Percentiles rank a stretch among this genome's conserved stretches.
phyloP scores from a whole-genome alignment of 2,329 filamentous ascomycete genomes.

The Gyromitra esculenta region DNA sequence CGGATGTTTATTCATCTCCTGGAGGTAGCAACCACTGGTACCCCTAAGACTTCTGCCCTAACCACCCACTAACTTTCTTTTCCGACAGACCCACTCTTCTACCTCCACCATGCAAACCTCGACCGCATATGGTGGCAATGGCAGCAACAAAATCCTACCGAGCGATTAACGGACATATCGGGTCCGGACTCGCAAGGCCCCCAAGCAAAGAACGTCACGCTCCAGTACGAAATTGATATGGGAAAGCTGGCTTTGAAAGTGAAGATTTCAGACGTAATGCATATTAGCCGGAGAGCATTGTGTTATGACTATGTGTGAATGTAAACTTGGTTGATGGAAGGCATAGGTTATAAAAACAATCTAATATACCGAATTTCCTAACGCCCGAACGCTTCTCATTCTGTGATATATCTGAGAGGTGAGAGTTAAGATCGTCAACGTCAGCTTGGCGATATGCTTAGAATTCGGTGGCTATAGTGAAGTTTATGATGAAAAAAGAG shows the following conservation, averaged over 20 bases:
- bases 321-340: not conserved
- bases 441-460: no score
- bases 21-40: conserved; percentile 54
- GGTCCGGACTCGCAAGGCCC: conserved; percentile 57
- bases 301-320: conserved; percentile 55
- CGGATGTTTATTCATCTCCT: conserved; percentile 59
- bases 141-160: conserved; percentile 59
- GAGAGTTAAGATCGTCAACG: no score
- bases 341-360: not conserved
- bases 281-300: conserved; percentile 56
- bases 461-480: no score
- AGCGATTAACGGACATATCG: conserved; percentile 59
- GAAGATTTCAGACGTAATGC: conserved; percentile 58
- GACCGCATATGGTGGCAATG: conserved; percentile 60
- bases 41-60: not conserved
- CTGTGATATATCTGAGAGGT: no score
- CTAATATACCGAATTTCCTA: no score
- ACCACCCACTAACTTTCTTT: not conserved
- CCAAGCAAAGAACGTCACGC: conserved; percentile 58
- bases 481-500: no score
- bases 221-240: conserved; percentile 59
- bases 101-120: conserved; percentile 61
- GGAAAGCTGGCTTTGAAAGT: conserved; percentile 58
- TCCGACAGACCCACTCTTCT: conserved; percentile 59
- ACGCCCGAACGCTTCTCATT: no score